Evolutionary conservation across 1,284 basidiomycete genomes (phyloP), one percentile per base, ranked within the genome.

Genomic region (Earliella scabrosa): DNA sequence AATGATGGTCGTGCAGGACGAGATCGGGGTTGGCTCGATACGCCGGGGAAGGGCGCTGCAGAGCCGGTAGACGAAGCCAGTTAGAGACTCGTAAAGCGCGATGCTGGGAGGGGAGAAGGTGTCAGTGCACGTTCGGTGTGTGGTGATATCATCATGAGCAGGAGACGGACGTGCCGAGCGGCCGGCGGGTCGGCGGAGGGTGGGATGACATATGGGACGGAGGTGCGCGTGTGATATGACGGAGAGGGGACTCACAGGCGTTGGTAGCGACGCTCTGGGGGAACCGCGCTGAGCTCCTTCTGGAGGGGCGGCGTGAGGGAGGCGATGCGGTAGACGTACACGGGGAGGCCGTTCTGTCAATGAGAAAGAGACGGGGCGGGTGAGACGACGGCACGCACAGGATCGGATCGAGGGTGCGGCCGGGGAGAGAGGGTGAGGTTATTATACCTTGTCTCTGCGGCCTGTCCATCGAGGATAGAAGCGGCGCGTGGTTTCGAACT

Each of bases 401-500:
- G 27, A 43, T 26, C 23, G 8, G 4, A 24, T 23, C 14, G 32
- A 31, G 31, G 39, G 11, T 2, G 18, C 14, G 27, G 43, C 23
- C 11, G 9, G 16, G 14, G 23, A 40, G 40, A 10, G 31, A 39
- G 16, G 32, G 32, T n/a, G 13, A n/a, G 45, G 27, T 36, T 45
- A 24, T 32, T 36, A 20, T 45, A 68, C 89, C 75, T 86, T 89
- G 67, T 91, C 87, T 65, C 89, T 75, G 52, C 86, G 76, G 2
- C 90, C 90, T 1, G 89, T 92, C 88, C 88, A 92, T 32, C 87
- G 78, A 2, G 90, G 88, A 73, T 92, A 92, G 58, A 86, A 90
- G 49, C 77, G 75, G 67, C 82, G 82, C 3, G 83, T 71, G 23
- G 67, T 66, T 66, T 87, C 82, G 58, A 92, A 78, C 63, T 92